These are phyloP conservation scores for Inonotus hispidus DNA, from an alignment of 1,284 basidiomycete genomes.

Conservation along the genomic window DNA sequence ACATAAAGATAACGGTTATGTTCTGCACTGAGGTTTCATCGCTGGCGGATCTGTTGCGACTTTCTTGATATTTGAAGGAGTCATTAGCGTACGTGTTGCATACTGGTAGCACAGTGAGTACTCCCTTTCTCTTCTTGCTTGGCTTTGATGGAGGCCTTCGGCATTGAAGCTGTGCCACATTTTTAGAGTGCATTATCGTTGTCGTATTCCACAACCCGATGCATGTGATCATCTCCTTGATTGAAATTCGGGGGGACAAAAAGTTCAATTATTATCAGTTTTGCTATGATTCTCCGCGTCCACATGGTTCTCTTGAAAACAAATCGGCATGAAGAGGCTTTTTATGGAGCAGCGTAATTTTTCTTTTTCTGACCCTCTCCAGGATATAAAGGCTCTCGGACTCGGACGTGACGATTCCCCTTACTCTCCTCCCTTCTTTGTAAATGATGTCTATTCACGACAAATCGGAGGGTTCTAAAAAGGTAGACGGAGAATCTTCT, in stretches of 20 bases:
- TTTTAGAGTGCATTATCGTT: background rate
- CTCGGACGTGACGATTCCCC: too few species aligned
- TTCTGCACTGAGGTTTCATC: too few species aligned
- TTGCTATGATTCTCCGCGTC: background rate
- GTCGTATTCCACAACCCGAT: background rate
- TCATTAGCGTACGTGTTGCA: too few species aligned
- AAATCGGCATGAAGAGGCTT: background rate
- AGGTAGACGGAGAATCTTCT: background rate
- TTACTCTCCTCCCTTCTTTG: background rate
- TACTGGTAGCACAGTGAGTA: too few species aligned
- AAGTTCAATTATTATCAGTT: background rate
- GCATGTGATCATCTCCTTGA: background rate
- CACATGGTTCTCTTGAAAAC: background rate
- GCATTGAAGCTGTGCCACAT: too few species aligned
- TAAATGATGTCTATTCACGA: background rate
- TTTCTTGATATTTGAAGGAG: too few species aligned
- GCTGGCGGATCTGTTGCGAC: too few species aligned
- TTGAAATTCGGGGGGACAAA: background rate
- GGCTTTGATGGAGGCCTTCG: too few species aligned
- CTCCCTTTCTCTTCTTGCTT: too few species aligned
- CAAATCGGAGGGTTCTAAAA: background rate
- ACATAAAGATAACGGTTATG: too few species aligned
- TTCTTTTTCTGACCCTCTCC: background rate
- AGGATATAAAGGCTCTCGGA: too few species aligned
- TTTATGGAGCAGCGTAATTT: background rate